Evolutionary conservation across 1,284 basidiomycete genomes (phyloP).

Genomic region (Agaricales sp.): DNA sequence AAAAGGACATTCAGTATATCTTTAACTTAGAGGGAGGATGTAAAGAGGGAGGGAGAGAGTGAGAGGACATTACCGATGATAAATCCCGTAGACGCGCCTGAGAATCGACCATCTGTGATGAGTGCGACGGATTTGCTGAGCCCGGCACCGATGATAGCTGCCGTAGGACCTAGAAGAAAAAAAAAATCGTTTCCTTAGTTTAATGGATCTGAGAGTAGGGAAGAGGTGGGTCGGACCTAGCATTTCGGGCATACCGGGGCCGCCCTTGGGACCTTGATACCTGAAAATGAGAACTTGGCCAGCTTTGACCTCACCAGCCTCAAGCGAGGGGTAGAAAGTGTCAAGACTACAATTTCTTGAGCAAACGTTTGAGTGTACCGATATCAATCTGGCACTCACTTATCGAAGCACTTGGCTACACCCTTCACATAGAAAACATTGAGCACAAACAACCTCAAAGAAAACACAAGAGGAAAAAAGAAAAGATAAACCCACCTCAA

Average conservation of each 20-base stretch:
- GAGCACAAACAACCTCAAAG: not conserved
- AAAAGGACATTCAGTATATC: too few species aligned
- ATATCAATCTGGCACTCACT: too few species aligned
- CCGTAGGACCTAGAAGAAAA: slow-evolving; percentile 61
- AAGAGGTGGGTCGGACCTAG: not conserved
- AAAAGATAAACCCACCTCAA: slow-evolving; percentile 57
- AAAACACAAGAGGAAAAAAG: slow-evolving; percentile 1
- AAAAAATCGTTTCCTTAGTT: slow-evolving; percentile 7
- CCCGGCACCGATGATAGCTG: slow-evolving; percentile 87
- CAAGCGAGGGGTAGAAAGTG: slow-evolving; percentile 78
- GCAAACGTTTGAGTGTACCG: not conserved
- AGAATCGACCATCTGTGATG: slow-evolving; percentile 95
- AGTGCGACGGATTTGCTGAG: slow-evolving; percentile 85
- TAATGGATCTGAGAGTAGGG: too few species aligned
- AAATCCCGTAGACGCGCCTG: slow-evolving; percentile 46
- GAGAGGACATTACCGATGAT: slow-evolving; percentile 40
- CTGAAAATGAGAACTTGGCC: slow-evolving; percentile 86
- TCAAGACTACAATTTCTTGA: slow-evolving; percentile 43
- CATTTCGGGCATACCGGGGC: slow-evolving; percentile 93
- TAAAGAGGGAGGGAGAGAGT: not conserved
- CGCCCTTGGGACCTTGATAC: slow-evolving; percentile 95
- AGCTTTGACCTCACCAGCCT: slow-evolving; percentile 74
- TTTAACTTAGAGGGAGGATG: not conserved
- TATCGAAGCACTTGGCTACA: slow-evolving; percentile 68
- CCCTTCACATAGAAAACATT: slow-evolving; percentile 31